Conservation (phyloP, 2,329 filamentous ascomycete genomes). For the Cryphonectria parasitica region DNA sequence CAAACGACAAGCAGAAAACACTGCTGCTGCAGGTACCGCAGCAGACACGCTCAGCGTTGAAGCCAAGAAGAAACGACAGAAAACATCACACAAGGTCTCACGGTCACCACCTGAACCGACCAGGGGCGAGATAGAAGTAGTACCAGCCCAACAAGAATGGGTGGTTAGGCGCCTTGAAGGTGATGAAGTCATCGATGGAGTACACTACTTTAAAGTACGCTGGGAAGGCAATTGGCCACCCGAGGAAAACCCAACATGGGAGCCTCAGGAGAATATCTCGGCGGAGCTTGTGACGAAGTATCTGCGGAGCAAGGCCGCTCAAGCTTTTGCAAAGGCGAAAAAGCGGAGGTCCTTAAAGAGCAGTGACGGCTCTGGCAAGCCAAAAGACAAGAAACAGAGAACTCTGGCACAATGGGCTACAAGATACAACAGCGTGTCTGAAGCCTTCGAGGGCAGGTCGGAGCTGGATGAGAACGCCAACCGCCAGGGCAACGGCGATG, state of each 20-base stretch:
- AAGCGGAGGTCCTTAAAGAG: background rate
- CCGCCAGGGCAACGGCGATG: background rate
- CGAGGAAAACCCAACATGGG: slow-evolving; percentile 62
- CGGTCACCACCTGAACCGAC: slow-evolving; percentile 25
- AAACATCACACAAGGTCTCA: background rate
- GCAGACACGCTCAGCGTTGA: background rate
- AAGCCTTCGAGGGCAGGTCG: slow-evolving; percentile 23
- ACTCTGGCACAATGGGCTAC: slow-evolving; percentile 17
- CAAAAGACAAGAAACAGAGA: slow-evolving; percentile 9
- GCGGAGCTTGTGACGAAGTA: slow-evolving; percentile 47
- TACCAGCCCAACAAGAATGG: slow-evolving; percentile 40
- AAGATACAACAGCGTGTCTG: slow-evolving; percentile 17
- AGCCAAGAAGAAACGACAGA: slow-evolving; percentile 17
- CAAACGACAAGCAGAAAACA: slow-evolving; percentile 12
- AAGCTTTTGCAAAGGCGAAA: background rate
- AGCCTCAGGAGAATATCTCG: slow-evolving; percentile 57
- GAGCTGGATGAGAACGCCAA: slow-evolving; percentile 11
- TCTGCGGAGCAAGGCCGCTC: slow-evolving; percentile 37
- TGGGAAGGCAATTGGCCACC: slow-evolving; percentile 63
- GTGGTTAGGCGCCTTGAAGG: slow-evolving; percentile 51
- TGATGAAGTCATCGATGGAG: slow-evolving; percentile 44
- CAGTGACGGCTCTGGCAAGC: background rate
- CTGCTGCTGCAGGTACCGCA: background rate
- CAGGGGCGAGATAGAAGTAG: slow-evolving; percentile 35
- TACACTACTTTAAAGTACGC: slow-evolving; percentile 55